Base-by-base conservation (phyloP, 805 yeast genomes). In the Brettanomyces custersianus region DNA sequence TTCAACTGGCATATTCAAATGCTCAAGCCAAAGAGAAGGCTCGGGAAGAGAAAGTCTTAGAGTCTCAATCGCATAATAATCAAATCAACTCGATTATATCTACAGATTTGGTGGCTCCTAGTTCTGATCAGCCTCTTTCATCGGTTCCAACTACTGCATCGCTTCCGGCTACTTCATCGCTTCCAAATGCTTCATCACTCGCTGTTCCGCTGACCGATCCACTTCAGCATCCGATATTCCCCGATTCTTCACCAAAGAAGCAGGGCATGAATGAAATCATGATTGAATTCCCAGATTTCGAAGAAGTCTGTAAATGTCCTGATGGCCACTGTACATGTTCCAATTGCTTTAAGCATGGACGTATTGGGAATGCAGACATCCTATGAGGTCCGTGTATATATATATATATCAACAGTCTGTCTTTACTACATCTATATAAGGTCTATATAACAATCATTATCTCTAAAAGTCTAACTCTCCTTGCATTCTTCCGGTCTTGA, bases 261-360 rank as follows among this genome's bases (percentile, higher is more conserved):
- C 32, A 13, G 20, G 9, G 30, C 15, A 23, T 32, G 20, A 20
- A 20, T 22, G 21, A 38, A 20, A 9, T 27, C 4, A 13, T 27
- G 23, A 33, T 49, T 21, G 54, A 45, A 23, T 34, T 46, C 7
- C 23, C 43, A 6, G 47, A 49, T 24, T 42, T 50, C n/a, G 48
- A 49, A 25, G 57, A 52, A 17, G n/a, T 22, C 21, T 56, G 62
- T 32, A 36, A 45, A 13, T 56, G 61, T 39, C 54, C 61, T 4
- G 59, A 49, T 24, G 60, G 52, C 33, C 40, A 40, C 20, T 57
- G 63, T 38, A 40, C 45, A 22, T 57, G 63, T 33, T 20, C 45
- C 2, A 56, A 51, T 33, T 58, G 62, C 36, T 51, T 53, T 46
- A 53, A 52, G 36, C 62, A 57, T 35, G 59, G 60, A 2, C 44